These are phyloP conservation scores for Podila minutissima DNA, from an alignment of 192 early-diverging fungal genomes.

Conservation along the genomic window DNA sequence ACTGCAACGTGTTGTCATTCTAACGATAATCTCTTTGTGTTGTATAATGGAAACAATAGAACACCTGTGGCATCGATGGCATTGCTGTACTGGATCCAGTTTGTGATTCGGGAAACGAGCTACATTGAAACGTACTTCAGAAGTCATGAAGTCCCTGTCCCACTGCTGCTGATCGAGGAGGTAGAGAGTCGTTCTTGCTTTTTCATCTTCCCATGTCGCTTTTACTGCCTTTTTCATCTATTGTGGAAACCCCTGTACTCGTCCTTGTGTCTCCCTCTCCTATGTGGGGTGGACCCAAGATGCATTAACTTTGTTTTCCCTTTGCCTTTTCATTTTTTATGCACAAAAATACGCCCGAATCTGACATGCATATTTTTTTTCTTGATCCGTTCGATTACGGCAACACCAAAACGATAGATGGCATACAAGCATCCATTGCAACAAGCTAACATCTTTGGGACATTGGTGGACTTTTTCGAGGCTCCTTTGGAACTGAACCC, in stretches of 20 bases:
- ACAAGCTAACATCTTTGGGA: conserved; percentile 70
- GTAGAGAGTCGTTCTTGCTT: conserved; percentile 7
- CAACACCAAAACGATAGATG: conserved; percentile 51
- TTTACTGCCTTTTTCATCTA: no score
- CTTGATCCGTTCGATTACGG: not conserved
- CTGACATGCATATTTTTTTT: not conserved
- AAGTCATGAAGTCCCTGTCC: conserved; percentile 65
- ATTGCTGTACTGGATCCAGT: conserved; percentile 70
- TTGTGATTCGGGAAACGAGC: conserved; percentile 67
- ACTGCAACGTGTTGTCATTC: not conserved
- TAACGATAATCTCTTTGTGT: not conserved
- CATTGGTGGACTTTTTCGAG: conserved; percentile 69
- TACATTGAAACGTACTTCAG: conserved; percentile 80
- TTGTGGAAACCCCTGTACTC: no score
- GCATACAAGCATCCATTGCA: conserved; percentile 76
- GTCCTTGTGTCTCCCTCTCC: no score
- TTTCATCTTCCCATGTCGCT: no score
- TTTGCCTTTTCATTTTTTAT: no score
- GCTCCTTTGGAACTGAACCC: conserved; percentile 63
- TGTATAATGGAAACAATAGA: conserved; percentile 27
- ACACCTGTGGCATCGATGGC: conserved; percentile 66
- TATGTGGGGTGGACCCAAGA: no score
- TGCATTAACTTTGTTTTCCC: no score
- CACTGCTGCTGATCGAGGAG: conserved; percentile 78
- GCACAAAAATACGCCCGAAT: not conserved